These are phyloP conservation scores for Thoreauomyces humboldtii DNA, from an alignment of 192 early-diverging fungal genomes.

Conservation along the genomic window DNA sequence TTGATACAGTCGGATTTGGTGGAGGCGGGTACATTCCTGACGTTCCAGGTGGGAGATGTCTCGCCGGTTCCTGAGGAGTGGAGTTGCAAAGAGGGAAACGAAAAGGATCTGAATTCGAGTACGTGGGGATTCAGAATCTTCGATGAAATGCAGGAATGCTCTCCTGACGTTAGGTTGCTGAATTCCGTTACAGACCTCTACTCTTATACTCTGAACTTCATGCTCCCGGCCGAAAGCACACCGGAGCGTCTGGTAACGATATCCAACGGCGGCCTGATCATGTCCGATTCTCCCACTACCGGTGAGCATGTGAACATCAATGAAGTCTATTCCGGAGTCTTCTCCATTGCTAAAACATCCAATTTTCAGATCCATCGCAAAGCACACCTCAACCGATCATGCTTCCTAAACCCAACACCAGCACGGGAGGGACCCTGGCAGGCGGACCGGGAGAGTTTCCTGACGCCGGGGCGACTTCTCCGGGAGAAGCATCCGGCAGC, in stretches of 20 bases:
- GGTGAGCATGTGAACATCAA: too few relatives aligned
- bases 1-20: conserved; percentile 46
- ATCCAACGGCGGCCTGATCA: conserved; percentile 33
- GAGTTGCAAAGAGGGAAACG: conserved; percentile 57
- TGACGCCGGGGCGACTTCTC: too few relatives aligned
- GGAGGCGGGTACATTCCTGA: conserved; percentile 50
- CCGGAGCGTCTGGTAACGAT: conserved; percentile 44
- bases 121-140: not conserved
- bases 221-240: conserved; percentile 40
- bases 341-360: not conserved
- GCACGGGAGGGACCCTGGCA: not conserved
- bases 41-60: conserved; percentile 46
- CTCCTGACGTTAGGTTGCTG: too few relatives aligned
- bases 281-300: conserved; percentile 30
- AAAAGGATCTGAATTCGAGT: conserved; percentile 65
- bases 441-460: not conserved
- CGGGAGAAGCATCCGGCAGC: too few relatives aligned
- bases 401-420: conserved; percentile 19
- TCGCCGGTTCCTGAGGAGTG: conserved; percentile 62
- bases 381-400: conserved; percentile 28
- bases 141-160: not conserved
- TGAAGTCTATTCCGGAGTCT: not conserved
- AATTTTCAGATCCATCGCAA: conserved; percentile 16
- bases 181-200: too few relatives aligned
- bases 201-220: conserved; percentile 44